Evolutionary conservation across 352 stramenopile genomes (phyloP).

Genomic region (Phytophthora sp.): DNA sequence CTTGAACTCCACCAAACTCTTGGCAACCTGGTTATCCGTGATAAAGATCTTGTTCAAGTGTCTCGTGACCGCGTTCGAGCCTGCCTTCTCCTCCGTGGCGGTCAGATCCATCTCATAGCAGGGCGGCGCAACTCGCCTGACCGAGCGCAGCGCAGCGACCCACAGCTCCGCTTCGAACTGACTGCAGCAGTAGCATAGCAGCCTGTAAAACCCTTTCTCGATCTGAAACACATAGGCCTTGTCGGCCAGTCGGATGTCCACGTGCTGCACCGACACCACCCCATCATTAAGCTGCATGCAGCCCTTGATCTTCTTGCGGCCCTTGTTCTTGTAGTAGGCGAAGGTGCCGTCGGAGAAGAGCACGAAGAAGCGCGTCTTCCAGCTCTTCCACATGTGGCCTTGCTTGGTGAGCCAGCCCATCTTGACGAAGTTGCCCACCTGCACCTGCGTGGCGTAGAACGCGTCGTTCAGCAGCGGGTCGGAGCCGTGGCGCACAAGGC

Average conservation of each 20-base stretch:
- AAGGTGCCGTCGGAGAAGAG: conserved; percentile 83
- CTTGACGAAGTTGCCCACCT: conserved; percentile 77
- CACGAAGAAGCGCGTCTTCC: conserved; percentile 89
- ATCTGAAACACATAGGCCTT: conserved; percentile 85
- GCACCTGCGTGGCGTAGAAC: conserved; percentile 69
- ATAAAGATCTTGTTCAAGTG: conserved; percentile 87
- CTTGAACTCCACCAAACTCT: conserved; percentile 64
- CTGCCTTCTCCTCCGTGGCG: conserved; percentile 56
- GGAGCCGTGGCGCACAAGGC: conserved; percentile 52
- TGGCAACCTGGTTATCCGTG: conserved; percentile 58
- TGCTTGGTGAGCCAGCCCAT: conserved; percentile 89
- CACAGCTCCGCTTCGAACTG: conserved; percentile 84
- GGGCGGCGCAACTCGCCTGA: conserved; percentile 46
- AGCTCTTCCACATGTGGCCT: conserved; percentile 87
- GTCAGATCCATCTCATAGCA: conserved; percentile 77
- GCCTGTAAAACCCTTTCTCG: conserved; percentile 84
- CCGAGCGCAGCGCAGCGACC: conserved; percentile 66
- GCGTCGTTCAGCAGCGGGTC: conserved; percentile 72
- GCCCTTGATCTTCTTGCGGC: conserved; percentile 79
- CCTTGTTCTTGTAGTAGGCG: conserved; percentile 84
- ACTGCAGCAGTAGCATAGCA: conserved; percentile 82
- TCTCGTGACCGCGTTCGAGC: conserved; percentile 53
- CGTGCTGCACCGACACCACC: conserved; percentile 81
- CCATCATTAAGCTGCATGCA: conserved; percentile 86
- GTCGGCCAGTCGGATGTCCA: conserved; percentile 68